Percentiles rank a stretch among this genome's conserved stretches.
Conservation (phyloP, 2,329 filamentous ascomycete species). For the Stagonosporopsis rhizophila region DNA sequence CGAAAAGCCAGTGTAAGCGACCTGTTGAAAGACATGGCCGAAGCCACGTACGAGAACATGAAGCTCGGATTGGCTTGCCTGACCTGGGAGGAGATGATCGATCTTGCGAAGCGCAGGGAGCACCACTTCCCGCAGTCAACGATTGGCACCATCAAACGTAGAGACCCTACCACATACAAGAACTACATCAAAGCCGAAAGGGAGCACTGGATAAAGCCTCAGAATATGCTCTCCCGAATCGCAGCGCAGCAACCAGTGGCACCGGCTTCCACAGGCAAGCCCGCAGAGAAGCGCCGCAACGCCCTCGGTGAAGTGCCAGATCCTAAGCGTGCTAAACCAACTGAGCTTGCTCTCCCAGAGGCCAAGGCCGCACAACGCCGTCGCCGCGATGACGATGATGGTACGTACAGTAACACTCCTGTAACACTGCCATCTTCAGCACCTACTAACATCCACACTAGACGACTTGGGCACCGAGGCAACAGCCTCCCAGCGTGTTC, state of each 20-base stretch:
- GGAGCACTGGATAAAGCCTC: not conserved
- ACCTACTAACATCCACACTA: too few species aligned
- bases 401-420: not conserved
- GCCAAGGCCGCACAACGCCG: not conserved
- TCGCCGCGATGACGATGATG: not conserved
- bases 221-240: not conserved
- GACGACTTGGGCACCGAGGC: too few species aligned
- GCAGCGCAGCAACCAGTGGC: not conserved
- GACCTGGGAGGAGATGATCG: not conserved
- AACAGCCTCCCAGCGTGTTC: not conserved
- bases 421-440: too few species aligned
- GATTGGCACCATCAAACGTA: not conserved
- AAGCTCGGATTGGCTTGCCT: not conserved
- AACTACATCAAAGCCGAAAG: not conserved
- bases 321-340: not conserved
- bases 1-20: not conserved
- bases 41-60: not conserved
- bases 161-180: not conserved
- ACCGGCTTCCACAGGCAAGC: not conserved
- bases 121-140: not conserved
- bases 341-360: not conserved
- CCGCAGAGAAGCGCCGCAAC: not conserved
- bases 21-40: not conserved
- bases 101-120: not conserved
- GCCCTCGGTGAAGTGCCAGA: not conserved